Evolutionary conservation across 2,329 filamentous ascomycete genomes (phyloP), one percentile per base, ranked within the genome.

Genomic region (Cytospora piceae): DNA sequence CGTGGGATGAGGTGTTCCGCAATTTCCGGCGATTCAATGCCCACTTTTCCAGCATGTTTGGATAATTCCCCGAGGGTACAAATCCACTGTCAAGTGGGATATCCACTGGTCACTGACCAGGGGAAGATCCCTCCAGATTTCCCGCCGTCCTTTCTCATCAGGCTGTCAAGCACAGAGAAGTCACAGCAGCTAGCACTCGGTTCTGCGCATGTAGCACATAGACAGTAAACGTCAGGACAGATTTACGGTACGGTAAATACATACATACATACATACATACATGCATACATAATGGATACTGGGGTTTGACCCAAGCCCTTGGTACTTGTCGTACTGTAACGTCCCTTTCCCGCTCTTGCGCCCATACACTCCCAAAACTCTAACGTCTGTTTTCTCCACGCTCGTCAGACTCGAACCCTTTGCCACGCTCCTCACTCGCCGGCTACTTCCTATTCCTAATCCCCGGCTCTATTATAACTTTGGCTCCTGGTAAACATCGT

Each of bases 161-260:
- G 34, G 12, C 14, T 15, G 37, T 34, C 42, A 65, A 42, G 39
- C 39, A 20, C 32, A 34, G 4, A 34, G 4, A 34, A 29, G 12
- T 15, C 39, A 42, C 4, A 42, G 15, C 34, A 42, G 46, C 46
- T 24, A 63, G 39, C 24, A 32, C 51, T 58, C 63, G 42, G 42
- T 53, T 59, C 61, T 65, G 66, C 53, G 58, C 52, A 62, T 65
- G 65, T 62, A 57, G 46, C 53, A 58, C 63, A 65, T 61, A 29
- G 37, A 52, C 14, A 59, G 17, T 9, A n/a, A 42, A 20, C 8
- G 20, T n/a, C 17, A n/a, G 39, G 2, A 9, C 39, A 42, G 39
- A 42, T 12, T 15, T 42, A 7, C 34, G 12, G 34, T 42, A 42
- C 39, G 6, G 32, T 34, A 11, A 3, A 5, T 34, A 6, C 32